A percentile compares a stretch with the other conserved stretches of the same genome.
Evolutionary conservation across 352 stramenopile species (phyloP).

Genomic region (Pythium utonaiense): DNA sequence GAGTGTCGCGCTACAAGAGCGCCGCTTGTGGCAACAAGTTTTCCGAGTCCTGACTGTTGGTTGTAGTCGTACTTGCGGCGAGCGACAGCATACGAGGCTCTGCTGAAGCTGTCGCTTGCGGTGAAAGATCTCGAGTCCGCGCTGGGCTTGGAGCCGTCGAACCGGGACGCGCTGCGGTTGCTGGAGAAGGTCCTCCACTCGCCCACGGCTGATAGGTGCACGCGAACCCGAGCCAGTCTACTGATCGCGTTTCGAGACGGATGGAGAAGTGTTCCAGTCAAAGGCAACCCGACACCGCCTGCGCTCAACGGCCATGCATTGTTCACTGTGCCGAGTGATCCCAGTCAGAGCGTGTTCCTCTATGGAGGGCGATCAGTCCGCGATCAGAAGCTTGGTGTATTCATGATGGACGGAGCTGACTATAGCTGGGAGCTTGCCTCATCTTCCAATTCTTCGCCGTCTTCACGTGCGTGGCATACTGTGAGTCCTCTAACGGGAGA

Average conservation of each 20-base stretch:
- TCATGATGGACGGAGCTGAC: slow-evolving; percentile 40
- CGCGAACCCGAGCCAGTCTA: slow-evolving; percentile 29
- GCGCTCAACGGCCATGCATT: slow-evolving; percentile 62
- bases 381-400: slow-evolving; percentile 51
- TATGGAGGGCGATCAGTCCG: slow-evolving; percentile 60
- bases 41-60: too few relatives aligned
- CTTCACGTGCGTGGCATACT: slow-evolving; percentile 57
- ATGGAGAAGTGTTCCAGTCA: slow-evolving; percentile 40
- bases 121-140: slow-evolving; percentile 43
- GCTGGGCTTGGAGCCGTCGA: slow-evolving; percentile 42
- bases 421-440: slow-evolving; percentile 46
- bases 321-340: slow-evolving; percentile 32
- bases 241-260: slow-evolving; percentile 37
- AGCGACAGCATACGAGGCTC: slow-evolving; percentile 38
- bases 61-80: slow-evolving; percentile 53
- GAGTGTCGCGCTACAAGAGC: too few relatives aligned
- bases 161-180: slow-evolving; percentile 46
- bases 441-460: slow-evolving; percentile 26
- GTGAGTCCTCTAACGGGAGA: slow-evolving; percentile 26
- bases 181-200: slow-evolving; percentile 29
- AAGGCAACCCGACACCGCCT: slow-evolving; percentile 62
- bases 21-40: too few relatives aligned
- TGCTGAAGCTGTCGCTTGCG: slow-evolving; percentile 23
- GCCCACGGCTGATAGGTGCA: slow-evolving; percentile 10
- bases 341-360: slow-evolving; percentile 23